These are phyloP conservation scores for Phytophthora hibernalis DNA, from an alignment of 352 stramenopile genomes.

Conservation along the genomic window DNA sequence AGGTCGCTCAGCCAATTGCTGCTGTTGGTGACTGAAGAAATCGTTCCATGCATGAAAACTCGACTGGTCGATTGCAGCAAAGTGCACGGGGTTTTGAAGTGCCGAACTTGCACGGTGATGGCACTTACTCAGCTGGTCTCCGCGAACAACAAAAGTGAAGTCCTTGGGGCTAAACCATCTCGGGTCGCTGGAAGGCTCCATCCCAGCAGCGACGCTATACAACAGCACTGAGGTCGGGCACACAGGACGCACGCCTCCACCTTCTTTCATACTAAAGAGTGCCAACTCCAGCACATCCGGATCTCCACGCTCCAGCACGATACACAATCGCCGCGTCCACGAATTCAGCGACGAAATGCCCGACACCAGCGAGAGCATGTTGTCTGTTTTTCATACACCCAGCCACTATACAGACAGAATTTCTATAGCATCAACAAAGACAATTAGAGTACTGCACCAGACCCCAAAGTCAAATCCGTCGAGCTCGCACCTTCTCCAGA, in stretches of 20 bases:
- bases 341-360: conserved; percentile 69
- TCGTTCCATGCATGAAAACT: conserved; percentile 61
- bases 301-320: conserved; percentile 72
- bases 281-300: conserved; percentile 73
- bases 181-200: conserved; percentile 49
- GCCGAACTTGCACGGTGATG: conserved; percentile 41
- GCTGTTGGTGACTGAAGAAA: conserved; percentile 69
- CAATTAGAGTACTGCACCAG: conserved; percentile 9
- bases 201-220: conserved; percentile 59
- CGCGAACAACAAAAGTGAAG: conserved; percentile 61
- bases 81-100: conserved; percentile 55
- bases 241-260: conserved; percentile 47
- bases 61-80: conserved; percentile 57
- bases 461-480: neutral
- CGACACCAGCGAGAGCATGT: conserved; percentile 65
- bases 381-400: conserved; percentile 74
- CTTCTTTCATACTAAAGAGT: conserved; percentile 66
- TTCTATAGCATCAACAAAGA: conserved; percentile 33
- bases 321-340: conserved; percentile 68
- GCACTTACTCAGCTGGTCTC: conserved; percentile 41
- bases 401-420: conserved; percentile 66
- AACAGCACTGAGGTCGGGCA: conserved; percentile 68
- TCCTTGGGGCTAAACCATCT: conserved; percentile 84
- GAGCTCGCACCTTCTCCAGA: conserved; percentile 52
- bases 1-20: conserved; percentile 29